Percentiles rank a stretch among this genome's conserved stretches.
These are phyloP conservation scores for Candida verbasci DNA, from an alignment of 805 yeast species.

Conservation along the genomic window DNA sequence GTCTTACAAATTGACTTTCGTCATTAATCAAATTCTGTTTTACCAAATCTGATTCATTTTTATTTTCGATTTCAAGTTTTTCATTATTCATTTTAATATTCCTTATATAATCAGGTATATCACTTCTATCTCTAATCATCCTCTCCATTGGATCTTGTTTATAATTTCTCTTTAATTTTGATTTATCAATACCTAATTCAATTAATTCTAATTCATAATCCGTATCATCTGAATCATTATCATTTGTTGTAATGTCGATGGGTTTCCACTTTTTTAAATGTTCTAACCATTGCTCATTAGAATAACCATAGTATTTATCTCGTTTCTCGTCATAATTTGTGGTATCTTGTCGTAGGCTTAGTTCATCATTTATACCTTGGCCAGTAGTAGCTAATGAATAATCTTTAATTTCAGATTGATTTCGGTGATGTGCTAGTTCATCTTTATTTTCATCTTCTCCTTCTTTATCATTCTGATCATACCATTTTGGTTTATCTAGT, in stretches of 20 bases:
- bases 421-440: slow-evolving; percentile 57
- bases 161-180: slow-evolving; percentile 19
- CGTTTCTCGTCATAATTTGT: slow-evolving; percentile 62
- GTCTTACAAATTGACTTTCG: slow-evolving; percentile 48
- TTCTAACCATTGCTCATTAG: slow-evolving; percentile 55
- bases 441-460: slow-evolving; percentile 28
- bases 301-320: slow-evolving; percentile 82
- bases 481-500: slow-evolving; percentile 34
- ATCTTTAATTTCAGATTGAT: slow-evolving; percentile 32
- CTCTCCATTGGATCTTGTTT: slow-evolving; percentile 35
- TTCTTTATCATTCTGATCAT: slow-evolving; percentile 17
- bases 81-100: slow-evolving; percentile 27
- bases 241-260: slow-evolving; percentile 13
- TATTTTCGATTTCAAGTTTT: slow-evolving; percentile 26
- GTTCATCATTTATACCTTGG: slow-evolving; percentile 48
- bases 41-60: slow-evolving; percentile 51
- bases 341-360: slow-evolving; percentile 20
- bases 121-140: slow-evolving; percentile 63
- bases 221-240: slow-evolving; percentile 25
- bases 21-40: slow-evolving; percentile 30
- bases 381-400: slow-evolving; percentile 55
- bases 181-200: slow-evolving; percentile 28
- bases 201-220: slow-evolving; percentile 37
- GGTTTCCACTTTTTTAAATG: slow-evolving; percentile 44
- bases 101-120: slow-evolving; percentile 63